These are phyloP conservation scores for Paramecium caudatum DNA, from an alignment of 73 alveolate genomes.

Conservation along the genomic window DNA sequence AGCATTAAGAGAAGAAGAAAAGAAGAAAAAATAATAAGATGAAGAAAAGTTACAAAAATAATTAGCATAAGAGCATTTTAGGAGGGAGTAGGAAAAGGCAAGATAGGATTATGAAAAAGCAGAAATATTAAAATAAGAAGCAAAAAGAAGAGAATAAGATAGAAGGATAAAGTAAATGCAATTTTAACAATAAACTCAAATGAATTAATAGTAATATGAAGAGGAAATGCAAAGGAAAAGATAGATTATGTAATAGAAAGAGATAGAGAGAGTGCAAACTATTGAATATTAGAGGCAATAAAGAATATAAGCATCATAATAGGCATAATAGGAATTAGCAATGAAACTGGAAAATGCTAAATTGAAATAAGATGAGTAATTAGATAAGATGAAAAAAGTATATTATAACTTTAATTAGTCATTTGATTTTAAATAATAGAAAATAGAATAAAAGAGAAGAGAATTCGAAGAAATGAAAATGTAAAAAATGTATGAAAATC, in stretches of 20 bases:
- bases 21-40: slow-evolving; percentile 17
- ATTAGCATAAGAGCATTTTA: slow-evolving; percentile 30
- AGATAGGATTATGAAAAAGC: background rate
- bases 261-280: background rate
- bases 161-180: slow-evolving; percentile 46
- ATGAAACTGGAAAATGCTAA: slow-evolving; percentile 45
- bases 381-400: slow-evolving; percentile 32
- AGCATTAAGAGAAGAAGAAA: slow-evolving; percentile 56
- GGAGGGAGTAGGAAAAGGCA: slow-evolving; percentile 48
- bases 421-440: slow-evolving; percentile 45
- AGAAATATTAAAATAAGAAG: background rate
- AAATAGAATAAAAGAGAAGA: slow-evolving; percentile 56
- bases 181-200: slow-evolving; percentile 41
- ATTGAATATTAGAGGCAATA: slow-evolving; percentile 53
- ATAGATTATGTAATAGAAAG: slow-evolving; percentile 21
- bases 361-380: slow-evolving; percentile 10
- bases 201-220: slow-evolving; percentile 37
- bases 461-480: slow-evolving; percentile 51
- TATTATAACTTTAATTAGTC: background rate
- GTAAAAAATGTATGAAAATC: slow-evolving; percentile 32
- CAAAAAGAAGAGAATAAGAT: slow-evolving; percentile 46
- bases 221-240: slow-evolving; percentile 59
- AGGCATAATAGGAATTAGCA: slow-evolving; percentile 43
- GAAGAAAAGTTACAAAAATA: slow-evolving; percentile 36
- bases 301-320: slow-evolving; percentile 17